Conservation (phyloP, 371 early-diverging fungal species). For the Mortierella sp. region DNA sequence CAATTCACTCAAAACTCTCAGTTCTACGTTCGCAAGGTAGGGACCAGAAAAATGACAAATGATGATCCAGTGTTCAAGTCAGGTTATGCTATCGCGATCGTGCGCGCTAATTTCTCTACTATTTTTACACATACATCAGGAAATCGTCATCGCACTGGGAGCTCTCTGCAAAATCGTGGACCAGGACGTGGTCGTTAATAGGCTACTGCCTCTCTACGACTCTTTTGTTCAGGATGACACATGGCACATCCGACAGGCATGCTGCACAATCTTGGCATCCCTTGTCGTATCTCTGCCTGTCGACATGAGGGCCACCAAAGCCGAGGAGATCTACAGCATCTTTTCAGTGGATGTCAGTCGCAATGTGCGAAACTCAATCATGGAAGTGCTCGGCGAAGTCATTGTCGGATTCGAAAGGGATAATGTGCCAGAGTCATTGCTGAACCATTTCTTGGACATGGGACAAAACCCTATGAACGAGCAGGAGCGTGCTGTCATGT, state of each 20-base stretch:
- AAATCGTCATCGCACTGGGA: constrained; percentile 66
- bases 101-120: too few species aligned
- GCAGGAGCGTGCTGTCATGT: constrained; percentile 66
- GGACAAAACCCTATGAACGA: constrained; percentile 55
- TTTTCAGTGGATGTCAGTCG: constrained; percentile 67
- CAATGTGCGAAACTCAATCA: constrained; percentile 67
- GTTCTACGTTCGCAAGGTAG: constrained; percentile 66
- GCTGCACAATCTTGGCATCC: constrained; percentile 61
- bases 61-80: too few species aligned
- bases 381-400: constrained; percentile 69
- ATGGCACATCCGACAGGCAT: constrained; percentile 71
- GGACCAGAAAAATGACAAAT: background rate
- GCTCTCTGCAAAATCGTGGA: constrained; percentile 58
- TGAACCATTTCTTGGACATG: constrained; percentile 40
- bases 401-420: constrained; percentile 60
- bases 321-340: constrained; percentile 59
- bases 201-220: constrained; percentile 64
- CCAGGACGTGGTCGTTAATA: constrained; percentile 55
- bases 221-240: constrained; percentile 64
- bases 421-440: constrained; percentile 63
- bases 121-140: constrained; percentile 22
- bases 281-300: constrained; percentile 60
- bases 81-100: too few species aligned
- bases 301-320: constrained; percentile 52
- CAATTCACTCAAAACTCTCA: constrained; percentile 59